Percentiles rank a stretch among this genome's conserved stretches.
These are phyloP conservation scores for Fusarium sp. DNA, from an alignment of 2,329 filamentous ascomycete species.

Conservation along the genomic window DNA sequence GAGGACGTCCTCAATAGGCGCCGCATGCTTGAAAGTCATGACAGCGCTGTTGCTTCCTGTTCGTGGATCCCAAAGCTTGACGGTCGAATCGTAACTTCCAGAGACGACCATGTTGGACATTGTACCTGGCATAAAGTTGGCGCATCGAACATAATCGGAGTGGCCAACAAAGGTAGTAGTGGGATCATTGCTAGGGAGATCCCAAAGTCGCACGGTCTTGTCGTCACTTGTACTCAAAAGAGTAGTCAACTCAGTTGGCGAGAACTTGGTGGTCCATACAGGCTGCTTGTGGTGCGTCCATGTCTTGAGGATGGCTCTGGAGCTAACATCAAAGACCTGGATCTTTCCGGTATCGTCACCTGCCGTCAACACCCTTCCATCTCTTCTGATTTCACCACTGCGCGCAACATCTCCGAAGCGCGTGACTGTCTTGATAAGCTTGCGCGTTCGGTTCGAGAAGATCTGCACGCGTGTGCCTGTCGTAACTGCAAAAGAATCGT, in stretches of 20 bases:
- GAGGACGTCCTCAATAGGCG: conserved; percentile 88
- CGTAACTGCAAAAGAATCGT: conserved; percentile 90
- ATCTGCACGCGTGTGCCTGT: conserved; percentile 93
- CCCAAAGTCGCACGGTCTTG: conserved; percentile 92
- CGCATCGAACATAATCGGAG: conserved; percentile 89
- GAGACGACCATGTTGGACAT: conserved; percentile 83
- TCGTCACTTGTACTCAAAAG: conserved; percentile 94
- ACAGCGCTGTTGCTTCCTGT: conserved; percentile 73
- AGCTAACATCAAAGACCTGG: conserved; percentile 92
- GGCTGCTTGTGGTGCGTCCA: conserved; percentile 96
- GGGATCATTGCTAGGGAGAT: conserved; percentile 83
- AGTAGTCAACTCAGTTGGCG: conserved; percentile 85
- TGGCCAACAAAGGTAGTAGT: conserved; percentile 86
- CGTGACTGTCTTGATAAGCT: conserved; percentile 92
- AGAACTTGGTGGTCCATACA: conserved; percentile 92
- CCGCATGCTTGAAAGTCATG: conserved; percentile 96
- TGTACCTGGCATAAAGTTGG: conserved; percentile 82
- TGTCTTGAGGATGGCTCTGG: conserved; percentile 91
- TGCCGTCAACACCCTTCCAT: conserved; percentile 89
- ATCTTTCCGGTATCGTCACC: conserved; percentile 92
- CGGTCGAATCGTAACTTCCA: conserved; percentile 94
- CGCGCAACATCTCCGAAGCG: conserved; percentile 93
- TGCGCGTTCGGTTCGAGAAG: conserved; percentile 90
- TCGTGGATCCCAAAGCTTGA: conserved; percentile 92
- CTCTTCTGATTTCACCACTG: conserved; percentile 86